These are phyloP conservation scores for Emiliania huxleyi DNA, from an alignment of 78 protist species.

Conservation along the genomic window DNA sequence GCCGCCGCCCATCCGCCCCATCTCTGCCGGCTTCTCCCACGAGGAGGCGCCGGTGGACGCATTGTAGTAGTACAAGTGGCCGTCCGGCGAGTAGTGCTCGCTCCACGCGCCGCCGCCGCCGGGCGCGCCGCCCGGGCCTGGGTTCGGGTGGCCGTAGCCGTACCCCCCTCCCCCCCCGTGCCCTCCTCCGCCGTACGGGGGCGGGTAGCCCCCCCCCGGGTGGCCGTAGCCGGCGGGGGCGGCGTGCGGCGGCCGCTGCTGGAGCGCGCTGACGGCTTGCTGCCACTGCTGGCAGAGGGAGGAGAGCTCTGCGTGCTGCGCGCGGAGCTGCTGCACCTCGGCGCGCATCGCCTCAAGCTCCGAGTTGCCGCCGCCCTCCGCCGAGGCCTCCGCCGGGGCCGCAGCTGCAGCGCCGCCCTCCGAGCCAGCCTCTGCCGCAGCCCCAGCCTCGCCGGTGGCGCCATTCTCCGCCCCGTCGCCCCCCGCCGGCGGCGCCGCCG, in stretches of 20 bases:
- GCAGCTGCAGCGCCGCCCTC: background rate
- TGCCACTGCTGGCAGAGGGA: background rate
- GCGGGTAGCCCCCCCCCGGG: background rate
- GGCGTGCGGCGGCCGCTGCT: background rate
- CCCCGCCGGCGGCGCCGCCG: background rate
- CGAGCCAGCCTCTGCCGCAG: background rate
- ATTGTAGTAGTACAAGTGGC: background rate
- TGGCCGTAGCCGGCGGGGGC: background rate
- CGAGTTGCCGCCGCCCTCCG: background rate
- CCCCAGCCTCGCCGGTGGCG: background rate
- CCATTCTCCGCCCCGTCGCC: too few relatives aligned
- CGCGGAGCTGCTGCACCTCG: background rate
- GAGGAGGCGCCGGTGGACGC: background rate
- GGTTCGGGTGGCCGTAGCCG: background rate
- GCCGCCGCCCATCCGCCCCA: background rate
- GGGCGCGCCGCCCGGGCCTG: background rate
- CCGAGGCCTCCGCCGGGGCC: background rate
- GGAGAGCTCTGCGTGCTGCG: background rate
- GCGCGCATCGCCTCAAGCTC: background rate
- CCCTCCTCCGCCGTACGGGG: background rate
- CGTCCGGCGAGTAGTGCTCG: background rate
- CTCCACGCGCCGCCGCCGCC: background rate
- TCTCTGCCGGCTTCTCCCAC: slow-evolving; percentile 1
- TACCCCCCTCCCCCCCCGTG: background rate
- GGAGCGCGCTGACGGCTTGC: background rate